These are phyloP conservation scores for Akanthomyces muscarius DNA, from an alignment of 2,329 filamentous ascomycete species.

Conservation along the genomic window DNA sequence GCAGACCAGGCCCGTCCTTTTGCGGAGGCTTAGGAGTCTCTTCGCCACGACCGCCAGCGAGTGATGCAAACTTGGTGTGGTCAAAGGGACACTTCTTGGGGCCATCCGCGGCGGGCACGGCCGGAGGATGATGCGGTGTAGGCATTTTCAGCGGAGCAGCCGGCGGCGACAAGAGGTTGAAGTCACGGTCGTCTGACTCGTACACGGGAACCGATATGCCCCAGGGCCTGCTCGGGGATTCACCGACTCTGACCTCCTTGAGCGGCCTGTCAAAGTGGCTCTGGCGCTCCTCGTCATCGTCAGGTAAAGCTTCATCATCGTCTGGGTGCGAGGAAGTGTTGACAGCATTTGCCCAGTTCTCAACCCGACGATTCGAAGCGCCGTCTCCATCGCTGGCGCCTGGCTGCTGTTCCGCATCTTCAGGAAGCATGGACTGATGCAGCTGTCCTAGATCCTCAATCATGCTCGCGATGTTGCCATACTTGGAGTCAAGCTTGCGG, in stretches of 20 bases:
- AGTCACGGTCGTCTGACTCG: conserved; percentile 36
- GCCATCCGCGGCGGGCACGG: conserved; percentile 19
- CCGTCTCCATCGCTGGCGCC: conserved; percentile 41
- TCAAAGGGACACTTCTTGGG: conserved; percentile 57
- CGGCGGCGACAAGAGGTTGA: conserved; percentile 51
- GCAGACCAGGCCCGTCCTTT: conserved; percentile 16
- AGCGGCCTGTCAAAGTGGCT: conserved; percentile 79
- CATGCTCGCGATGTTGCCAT: conserved; percentile 89
- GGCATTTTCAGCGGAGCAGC: conserved; percentile 54
- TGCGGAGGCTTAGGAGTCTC: conserved; percentile 19
- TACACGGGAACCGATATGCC: conserved; percentile 75
- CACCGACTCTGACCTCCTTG: conserved; percentile 86
- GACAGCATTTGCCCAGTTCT: conserved; percentile 81
- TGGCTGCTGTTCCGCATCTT: conserved; percentile 43
- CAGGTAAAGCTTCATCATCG: conserved; percentile 30
- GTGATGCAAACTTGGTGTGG: conserved; percentile 41
- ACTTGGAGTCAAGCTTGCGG: conserved; percentile 87
- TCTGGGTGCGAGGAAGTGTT: conserved; percentile 46
- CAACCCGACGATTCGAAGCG: conserved; percentile 66
- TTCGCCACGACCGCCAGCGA: conserved; percentile 26
- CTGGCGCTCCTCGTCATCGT: conserved; percentile 52
- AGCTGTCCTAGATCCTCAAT: conserved; percentile 84
- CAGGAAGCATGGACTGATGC: conserved; percentile 80
- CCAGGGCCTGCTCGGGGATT: conserved; percentile 91
- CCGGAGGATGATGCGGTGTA: conserved; percentile 28